Evolutionary conservation across 768 basidiomycete species (phyloP).

Genomic region (Macrolepiota fuliginosa): DNA sequence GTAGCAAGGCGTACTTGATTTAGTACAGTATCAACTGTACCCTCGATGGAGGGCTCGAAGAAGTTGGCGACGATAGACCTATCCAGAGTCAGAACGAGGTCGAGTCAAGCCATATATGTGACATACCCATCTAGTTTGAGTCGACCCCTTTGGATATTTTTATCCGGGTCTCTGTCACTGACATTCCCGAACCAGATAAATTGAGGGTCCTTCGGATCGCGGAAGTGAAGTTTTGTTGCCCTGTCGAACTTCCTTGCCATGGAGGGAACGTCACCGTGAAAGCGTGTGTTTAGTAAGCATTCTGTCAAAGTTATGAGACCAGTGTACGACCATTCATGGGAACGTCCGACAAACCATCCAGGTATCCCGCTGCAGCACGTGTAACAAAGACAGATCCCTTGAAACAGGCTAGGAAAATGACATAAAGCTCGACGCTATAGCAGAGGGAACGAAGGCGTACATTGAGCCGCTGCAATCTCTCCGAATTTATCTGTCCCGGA

Average conservation of each 20-base stretch:
- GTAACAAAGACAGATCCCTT: conserved; percentile 47
- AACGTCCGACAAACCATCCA: conserved; percentile 29
- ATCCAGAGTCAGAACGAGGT: no score
- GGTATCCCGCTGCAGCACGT: conserved; percentile 30
- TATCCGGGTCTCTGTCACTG: conserved; percentile 17
- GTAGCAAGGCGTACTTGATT: conserved; percentile 13
- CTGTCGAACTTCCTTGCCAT: conserved; percentile 22
- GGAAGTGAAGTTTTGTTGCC: conserved; percentile 20
- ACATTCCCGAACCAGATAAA: conserved; percentile 21
- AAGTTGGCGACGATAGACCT: conserved; percentile 18
- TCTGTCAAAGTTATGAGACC: conserved; percentile 4
- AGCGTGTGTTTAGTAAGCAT: conserved; percentile 13
- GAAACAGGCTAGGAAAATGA: conserved; percentile 31
- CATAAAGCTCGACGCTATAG: not conserved
- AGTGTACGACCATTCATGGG: not conserved
- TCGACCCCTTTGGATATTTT: conserved; percentile 19
- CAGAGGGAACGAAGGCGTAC: conserved; percentile 20
- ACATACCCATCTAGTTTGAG: conserved; percentile 20
- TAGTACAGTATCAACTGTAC: conserved; percentile 17
- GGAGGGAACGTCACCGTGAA: conserved; percentile 16
- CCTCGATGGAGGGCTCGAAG: conserved; percentile 21
- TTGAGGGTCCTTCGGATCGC: conserved; percentile 18
- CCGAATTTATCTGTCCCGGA: conserved; percentile 23
- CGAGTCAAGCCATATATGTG: not conserved
- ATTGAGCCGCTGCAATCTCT: conserved; percentile 42